Evolutionary conservation across 306 rosid species (phyloP), one percentile per base, ranked within the genome.

Genomic region (Spatholobus suberectus): DNA sequence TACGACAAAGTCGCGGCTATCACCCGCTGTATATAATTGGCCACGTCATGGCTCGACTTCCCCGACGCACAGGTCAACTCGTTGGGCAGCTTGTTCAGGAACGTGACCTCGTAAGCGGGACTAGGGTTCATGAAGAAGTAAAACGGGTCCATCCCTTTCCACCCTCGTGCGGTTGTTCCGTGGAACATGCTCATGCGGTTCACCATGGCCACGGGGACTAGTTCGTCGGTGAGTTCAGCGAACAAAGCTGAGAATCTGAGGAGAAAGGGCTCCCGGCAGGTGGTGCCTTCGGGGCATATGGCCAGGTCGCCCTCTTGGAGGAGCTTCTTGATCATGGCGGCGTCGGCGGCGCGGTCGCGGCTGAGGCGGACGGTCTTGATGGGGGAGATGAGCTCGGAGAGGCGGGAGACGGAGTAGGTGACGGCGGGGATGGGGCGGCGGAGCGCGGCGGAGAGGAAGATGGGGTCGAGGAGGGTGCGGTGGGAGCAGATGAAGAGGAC

Each of bases 111-210:
- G 38, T 95, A 95, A 1, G 87, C 76, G 3, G 97, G 97, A 34
- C 89, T 89, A 2, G 98, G 97, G 85, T 95, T 93, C 98, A 93
- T 93, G 90, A 91, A 90, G 86, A 95, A 91, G 89, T 93, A 92
- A 32, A 95, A 95, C 0, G 97, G 97, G 82, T 95, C 98, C 98
- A 95, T 90, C 23, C 97, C 97, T 32, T 95, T 95, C 95, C 98
- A 93, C 13, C 97, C 98, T 15, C 95, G 62, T 0, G 98, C 96
- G 0, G 98, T 95, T 1, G 97, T 95, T 7, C 98, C 98, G 4
- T 95, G 98, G 34, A 95, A 93, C 98, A 95, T 87, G 77, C 90
- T 93, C 98, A 95, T 93, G 17, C 88, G 66, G 41, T 93, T 95
- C 32, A 91, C 91, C 97, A 95, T 95, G 0, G 97, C 97, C 12